phyloP scores from a whole-genome alignment of 2,329 filamentous ascomycete species.

The Colletotrichum phormii region DNA sequence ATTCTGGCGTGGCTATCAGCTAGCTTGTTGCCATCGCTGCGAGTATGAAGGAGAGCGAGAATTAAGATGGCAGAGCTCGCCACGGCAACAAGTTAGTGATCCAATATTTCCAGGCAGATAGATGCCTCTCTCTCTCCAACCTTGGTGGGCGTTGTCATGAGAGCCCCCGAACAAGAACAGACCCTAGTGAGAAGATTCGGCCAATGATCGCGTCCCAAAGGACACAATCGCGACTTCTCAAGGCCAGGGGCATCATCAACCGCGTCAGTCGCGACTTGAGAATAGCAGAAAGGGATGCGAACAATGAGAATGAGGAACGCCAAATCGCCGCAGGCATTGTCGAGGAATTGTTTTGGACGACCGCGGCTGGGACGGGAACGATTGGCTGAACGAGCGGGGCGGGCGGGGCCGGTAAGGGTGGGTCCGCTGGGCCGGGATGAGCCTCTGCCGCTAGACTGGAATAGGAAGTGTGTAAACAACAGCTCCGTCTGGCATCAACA shows the following conservation, averaged over 20 bases:
- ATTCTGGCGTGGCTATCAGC: too few species aligned
- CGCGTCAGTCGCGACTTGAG: conserved; percentile 8
- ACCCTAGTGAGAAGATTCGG: neutral
- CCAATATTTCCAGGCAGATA: neutral
- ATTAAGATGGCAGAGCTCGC: too few species aligned
- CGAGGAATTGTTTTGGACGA: conserved; percentile 14
- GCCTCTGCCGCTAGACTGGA: conserved; percentile 42
- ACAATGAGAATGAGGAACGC: neutral
- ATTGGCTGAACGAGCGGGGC: conserved; percentile 31
- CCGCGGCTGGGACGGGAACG: conserved; percentile 9
- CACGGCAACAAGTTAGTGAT: neutral
- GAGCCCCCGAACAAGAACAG: neutral
- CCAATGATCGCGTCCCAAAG: conserved; percentile 21
- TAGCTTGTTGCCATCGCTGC: neutral
- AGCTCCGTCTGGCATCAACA: conserved; percentile 31
- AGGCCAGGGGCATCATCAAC: neutral
- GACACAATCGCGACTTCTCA: neutral
- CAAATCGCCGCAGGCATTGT: neutral
- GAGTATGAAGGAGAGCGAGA: neutral
- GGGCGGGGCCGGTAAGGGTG: conserved; percentile 13
- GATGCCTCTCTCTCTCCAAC: neutral
- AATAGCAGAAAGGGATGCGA: neutral
- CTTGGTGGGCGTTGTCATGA: neutral
- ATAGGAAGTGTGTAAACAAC: conserved; percentile 62
- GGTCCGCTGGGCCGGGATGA: neutral